Conservation (phyloP, 2,329 filamentous ascomycete genomes). For the Chaetothyriales sp. region DNA sequence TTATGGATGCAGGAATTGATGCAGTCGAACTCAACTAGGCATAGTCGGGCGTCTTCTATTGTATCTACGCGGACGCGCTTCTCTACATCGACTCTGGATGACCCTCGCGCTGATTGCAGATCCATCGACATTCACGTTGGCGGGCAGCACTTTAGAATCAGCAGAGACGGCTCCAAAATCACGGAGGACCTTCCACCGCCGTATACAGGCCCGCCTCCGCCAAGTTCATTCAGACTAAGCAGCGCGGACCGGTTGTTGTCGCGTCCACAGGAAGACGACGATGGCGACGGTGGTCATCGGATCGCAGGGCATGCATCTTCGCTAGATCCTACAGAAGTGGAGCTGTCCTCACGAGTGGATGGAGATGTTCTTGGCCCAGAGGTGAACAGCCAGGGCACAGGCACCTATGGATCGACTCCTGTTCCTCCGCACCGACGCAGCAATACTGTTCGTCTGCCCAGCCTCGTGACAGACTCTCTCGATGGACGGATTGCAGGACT, state of each 20-base stretch:
- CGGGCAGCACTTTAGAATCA: conserved; percentile 20
- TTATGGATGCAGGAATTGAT: conserved; percentile 13
- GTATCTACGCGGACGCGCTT: conserved; percentile 20
- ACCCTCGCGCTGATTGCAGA: conserved; percentile 11
- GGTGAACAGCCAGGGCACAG: not conserved
- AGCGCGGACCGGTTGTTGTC: not conserved
- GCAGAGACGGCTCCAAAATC: conserved; percentile 20
- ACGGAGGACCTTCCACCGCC: conserved; percentile 16
- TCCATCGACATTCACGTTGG: conserved; percentile 21
- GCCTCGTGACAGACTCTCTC: conserved; percentile 11
- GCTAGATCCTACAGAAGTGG: conserved; percentile 3
- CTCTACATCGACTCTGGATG: conserved; percentile 19
- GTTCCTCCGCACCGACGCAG: conserved; percentile 10
- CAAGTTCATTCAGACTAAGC: not conserved
- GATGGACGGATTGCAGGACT: not conserved
- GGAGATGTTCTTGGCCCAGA: no score
- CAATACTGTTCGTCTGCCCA: conserved; percentile 14
- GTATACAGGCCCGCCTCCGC: conserved; percentile 8
- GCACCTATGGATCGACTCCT: not conserved
- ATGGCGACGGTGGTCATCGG: not conserved
- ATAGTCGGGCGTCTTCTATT: conserved; percentile 20
- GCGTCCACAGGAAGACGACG: conserved; percentile 1
- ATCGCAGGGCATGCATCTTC: conserved; percentile 7
- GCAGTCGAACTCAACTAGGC: conserved; percentile 9
- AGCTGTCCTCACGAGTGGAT: conserved; percentile 7